A percentile compares a stretch with the other conserved stretches of the same genome.
Evolutionary conservation across 2,329 filamentous ascomycete genomes (phyloP).

Genomic region (Aspergillus carbonarius): DNA sequence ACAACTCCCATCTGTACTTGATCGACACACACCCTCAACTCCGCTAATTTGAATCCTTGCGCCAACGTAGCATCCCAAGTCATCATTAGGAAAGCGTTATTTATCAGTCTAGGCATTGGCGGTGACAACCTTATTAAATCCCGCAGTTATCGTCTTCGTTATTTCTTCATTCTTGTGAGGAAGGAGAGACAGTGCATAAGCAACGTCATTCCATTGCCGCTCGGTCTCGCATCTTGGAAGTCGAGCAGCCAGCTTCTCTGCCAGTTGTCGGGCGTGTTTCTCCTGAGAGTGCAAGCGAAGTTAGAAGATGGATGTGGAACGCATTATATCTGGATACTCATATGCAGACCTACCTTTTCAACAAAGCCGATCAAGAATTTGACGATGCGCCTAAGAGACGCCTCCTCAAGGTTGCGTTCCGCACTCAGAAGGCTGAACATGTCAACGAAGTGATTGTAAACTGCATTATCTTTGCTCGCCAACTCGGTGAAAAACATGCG

Average conservation of each 20-base stretch:
- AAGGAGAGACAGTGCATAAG: constrained; percentile 82
- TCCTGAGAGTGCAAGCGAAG: constrained; percentile 58
- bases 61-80: background rate
- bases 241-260: constrained; percentile 86
- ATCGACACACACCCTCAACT: background rate
- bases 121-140: constrained; percentile 65
- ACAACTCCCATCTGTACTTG: background rate
- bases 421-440: constrained; percentile 94
- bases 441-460: constrained; percentile 99
- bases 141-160: constrained; percentile 41
- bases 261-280: constrained; percentile 92
- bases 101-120: constrained; percentile 51
- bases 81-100: background rate
- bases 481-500: constrained; percentile 99
- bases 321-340: background rate
- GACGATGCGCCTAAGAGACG: constrained; percentile 80
- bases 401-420: constrained; percentile 76
- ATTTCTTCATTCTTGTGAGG: constrained; percentile 65
- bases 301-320: background rate
- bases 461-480: constrained; percentile 95
- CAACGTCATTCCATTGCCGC: constrained; percentile 95
- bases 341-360: constrained; percentile 70
- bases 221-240: constrained; percentile 85
- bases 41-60: background rate
- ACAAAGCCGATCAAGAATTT: constrained; percentile 95